These are phyloP conservation scores for Leishmania gerbilli DNA, from an alignment of 208 protist species.

Conservation along the genomic window DNA sequence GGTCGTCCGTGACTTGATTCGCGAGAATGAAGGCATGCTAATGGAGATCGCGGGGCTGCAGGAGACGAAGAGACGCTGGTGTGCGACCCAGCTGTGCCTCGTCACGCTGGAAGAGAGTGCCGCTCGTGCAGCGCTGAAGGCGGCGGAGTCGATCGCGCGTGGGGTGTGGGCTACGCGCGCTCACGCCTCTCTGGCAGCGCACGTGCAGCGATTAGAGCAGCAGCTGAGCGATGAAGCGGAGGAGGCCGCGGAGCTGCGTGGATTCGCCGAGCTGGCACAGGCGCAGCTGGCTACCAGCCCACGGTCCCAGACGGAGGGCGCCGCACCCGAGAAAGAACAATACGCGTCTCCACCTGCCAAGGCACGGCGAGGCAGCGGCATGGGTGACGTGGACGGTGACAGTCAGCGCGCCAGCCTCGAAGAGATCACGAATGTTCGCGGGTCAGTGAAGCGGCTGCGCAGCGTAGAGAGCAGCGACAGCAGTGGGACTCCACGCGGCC, in stretches of 20 bases:
- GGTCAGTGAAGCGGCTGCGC: conserved; percentile 28
- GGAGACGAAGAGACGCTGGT: not conserved
- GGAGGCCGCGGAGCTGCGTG: conserved; percentile 37
- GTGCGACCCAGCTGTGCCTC: not conserved
- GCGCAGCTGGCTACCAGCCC: conserved; percentile 32
- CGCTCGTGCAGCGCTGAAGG: conserved; percentile 13
- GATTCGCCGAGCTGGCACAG: conserved; percentile 52
- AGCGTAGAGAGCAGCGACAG: conserved; percentile 34
- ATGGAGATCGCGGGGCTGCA: conserved; percentile 39
- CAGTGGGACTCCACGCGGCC: conserved; percentile 18
- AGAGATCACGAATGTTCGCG: conserved; percentile 28
- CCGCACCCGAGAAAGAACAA: not conserved
- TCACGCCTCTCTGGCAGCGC: conserved; percentile 4
- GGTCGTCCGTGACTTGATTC: conserved; percentile 52
- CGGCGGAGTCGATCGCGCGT: conserved; percentile 26
- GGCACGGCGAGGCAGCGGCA: not conserved
- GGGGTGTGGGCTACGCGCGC: conserved; percentile 6
- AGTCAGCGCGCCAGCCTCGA: conserved; percentile 22
- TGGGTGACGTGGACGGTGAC: conserved; percentile 4
- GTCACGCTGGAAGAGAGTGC: conserved; percentile 10
- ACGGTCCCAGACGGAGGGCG: not conserved
- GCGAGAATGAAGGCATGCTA: conserved; percentile 58
- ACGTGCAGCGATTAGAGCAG: conserved; percentile 12
- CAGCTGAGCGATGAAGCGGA: conserved; percentile 25
- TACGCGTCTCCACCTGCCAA: not conserved